A percentile compares a stretch with the other conserved stretches of the same genome.
Evolutionary conservation across 1,284 basidiomycete species (phyloP).

Genomic region (Irpex sp.): DNA sequence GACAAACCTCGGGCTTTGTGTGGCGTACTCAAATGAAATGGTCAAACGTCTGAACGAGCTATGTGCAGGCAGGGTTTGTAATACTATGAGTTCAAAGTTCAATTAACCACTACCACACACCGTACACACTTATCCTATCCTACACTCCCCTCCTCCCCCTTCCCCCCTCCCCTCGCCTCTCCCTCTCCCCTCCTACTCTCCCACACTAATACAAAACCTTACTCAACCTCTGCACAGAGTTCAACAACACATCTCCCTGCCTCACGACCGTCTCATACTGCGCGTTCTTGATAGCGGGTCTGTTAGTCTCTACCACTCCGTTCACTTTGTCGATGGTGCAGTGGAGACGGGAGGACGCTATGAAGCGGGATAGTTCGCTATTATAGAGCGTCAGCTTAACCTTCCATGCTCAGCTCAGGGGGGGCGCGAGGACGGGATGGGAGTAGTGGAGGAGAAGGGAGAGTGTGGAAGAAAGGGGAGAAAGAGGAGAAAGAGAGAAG

Average conservation of each 20-base stretch:
- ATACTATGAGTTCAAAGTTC: too few relatives aligned
- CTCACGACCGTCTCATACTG: conserved; percentile 90
- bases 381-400: neutral
- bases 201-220: conserved; percentile 69
- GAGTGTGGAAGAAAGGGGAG: too few relatives aligned
- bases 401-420: neutral
- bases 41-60: too few relatives aligned
- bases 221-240: conserved; percentile 70
- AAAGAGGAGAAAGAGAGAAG: neutral
- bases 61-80: too few relatives aligned
- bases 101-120: too few relatives aligned
- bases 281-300: conserved; percentile 82
- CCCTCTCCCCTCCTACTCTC: neutral
- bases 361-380: conserved; percentile 91
- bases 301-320: conserved; percentile 92
- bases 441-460: neutral
- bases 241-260: conserved; percentile 87
- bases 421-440: too few relatives aligned
- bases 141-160: neutral
- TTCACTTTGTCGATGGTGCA: conserved; percentile 94
- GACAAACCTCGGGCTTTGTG: too few relatives aligned
- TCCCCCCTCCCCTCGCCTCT: too few relatives aligned
- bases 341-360: conserved; percentile 85
- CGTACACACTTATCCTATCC: neutral
- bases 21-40: too few relatives aligned